A percentile compares a stretch with the other conserved stretches of the same genome.
phyloP scores from a whole-genome alignment of 495 filamentous ascomycete genomes.

The Penicillium arizonense region DNA sequence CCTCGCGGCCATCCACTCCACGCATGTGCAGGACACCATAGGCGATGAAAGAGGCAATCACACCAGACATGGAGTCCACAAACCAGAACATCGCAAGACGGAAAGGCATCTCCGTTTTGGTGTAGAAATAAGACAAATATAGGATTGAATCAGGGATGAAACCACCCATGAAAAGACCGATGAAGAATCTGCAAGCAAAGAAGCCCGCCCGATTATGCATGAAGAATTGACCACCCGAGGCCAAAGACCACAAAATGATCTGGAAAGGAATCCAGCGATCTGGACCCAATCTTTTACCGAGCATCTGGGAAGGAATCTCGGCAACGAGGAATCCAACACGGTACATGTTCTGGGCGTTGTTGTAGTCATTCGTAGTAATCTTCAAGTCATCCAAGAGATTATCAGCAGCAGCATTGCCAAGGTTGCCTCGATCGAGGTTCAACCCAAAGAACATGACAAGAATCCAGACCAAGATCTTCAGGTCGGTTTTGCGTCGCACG shows the following conservation, averaged over 20 bases:
- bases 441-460: constrained; percentile 79
- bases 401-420: constrained; percentile 61
- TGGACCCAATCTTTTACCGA: constrained; percentile 62
- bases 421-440: constrained; percentile 71
- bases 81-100: constrained; percentile 64
- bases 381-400: constrained; percentile 55
- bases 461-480: constrained; percentile 51
- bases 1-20: constrained; percentile 27
- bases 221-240: constrained; percentile 26
- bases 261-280: constrained; percentile 41
- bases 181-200: constrained; percentile 27
- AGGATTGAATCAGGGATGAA: constrained; percentile 42
- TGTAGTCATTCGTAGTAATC: constrained; percentile 68
- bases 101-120: constrained; percentile 57
- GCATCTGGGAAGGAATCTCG: constrained; percentile 59
- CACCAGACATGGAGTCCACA: constrained; percentile 50
- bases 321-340: constrained; percentile 39
- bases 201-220: constrained; percentile 26
- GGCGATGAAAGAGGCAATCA: constrained; percentile 44
- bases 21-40: constrained; percentile 48
- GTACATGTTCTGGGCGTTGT: constrained; percentile 48
- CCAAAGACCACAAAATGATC: constrained; percentile 29
- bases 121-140: constrained; percentile 72
- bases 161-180: constrained; percentile 28
- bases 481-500: constrained; percentile 34